These are phyloP conservation scores for Dioscorea cayenensis DNA, from an alignment of 116 monocot genomes.

Conservation along the genomic window DNA sequence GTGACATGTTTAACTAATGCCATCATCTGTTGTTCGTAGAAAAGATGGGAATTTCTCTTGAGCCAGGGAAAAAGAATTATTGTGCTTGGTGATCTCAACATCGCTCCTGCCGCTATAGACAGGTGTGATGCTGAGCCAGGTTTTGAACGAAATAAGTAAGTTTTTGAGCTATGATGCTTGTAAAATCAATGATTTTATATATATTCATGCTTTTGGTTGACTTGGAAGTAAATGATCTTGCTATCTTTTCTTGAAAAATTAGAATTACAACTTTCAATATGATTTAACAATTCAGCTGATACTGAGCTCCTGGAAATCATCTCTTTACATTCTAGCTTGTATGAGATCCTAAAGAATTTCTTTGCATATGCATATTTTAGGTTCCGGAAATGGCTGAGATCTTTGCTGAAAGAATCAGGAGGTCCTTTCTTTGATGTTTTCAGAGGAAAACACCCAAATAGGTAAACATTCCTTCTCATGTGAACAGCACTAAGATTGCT, in stretches of 20 bases:
- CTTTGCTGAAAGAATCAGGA: slow-evolving; percentile 57
- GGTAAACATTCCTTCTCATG: slow-evolving; percentile 24
- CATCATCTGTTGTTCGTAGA: slow-evolving; percentile 39
- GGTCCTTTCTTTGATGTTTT: slow-evolving; percentile 85
- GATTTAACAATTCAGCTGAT: neutral
- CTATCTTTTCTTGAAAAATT: too few relatives aligned
- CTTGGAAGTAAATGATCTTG: too few relatives aligned
- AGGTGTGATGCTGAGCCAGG: slow-evolving; percentile 74
- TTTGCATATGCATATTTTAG: slow-evolving; percentile 23
- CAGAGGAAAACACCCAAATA: slow-evolving; percentile 73
- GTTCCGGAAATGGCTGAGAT: slow-evolving; percentile 89
- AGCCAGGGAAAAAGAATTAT: slow-evolving; percentile 64
- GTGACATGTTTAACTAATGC: slow-evolving; percentile 2
- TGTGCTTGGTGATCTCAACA: slow-evolving; percentile 95
- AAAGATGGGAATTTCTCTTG: slow-evolving; percentile 82
- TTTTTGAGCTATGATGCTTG: neutral
- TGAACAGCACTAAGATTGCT: neutral
- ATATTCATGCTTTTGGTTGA: too few relatives aligned
- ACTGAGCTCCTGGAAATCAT: neutral
- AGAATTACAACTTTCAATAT: too few relatives aligned
- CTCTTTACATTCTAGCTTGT: neutral
- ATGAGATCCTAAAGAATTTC: neutral
- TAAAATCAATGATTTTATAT: too few relatives aligned
- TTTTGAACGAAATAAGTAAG: slow-evolving; percentile 85
- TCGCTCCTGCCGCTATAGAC: slow-evolving; percentile 87